These are phyloP conservation scores for Podaxis mareebaensis DNA, from an alignment of 768 basidiomycete species.

Conservation along the genomic window DNA sequence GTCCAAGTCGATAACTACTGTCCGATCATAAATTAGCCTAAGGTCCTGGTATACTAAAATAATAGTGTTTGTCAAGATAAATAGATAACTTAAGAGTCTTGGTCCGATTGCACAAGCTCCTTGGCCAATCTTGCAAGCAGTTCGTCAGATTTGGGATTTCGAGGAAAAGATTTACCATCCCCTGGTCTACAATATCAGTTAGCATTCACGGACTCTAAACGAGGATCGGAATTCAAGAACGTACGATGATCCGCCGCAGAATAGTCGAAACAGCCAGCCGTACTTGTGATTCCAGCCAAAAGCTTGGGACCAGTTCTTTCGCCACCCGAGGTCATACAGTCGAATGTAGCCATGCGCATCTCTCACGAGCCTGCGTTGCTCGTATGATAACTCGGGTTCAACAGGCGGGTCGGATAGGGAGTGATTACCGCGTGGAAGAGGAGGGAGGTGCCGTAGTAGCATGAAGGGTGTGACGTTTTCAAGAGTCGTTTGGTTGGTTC, in stretches of 20 bases:
- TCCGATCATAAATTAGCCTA: background rate
- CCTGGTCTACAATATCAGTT: constrained; percentile 43
- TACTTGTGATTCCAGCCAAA: constrained; percentile 57
- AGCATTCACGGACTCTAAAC: background rate
- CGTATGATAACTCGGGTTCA: constrained; percentile 68
- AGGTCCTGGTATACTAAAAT: background rate
- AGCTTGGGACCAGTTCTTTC: constrained; percentile 67
- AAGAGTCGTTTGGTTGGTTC: constrained; percentile 85
- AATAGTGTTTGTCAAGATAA: background rate
- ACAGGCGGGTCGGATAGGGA: constrained; percentile 66
- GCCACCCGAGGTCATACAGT: constrained; percentile 75
- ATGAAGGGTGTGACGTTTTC: constrained; percentile 77
- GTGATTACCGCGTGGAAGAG: constrained; percentile 50
- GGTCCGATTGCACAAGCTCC: constrained; percentile 60
- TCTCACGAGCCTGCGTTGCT: constrained; percentile 65
- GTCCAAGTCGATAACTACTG: background rate
- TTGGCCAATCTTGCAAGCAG: constrained; percentile 65
- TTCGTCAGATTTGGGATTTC: constrained; percentile 66
- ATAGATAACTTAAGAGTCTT: constrained; percentile 33
- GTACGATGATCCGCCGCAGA: constrained; percentile 68
- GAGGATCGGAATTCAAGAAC: constrained; percentile 25
- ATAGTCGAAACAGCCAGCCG: constrained; percentile 54
- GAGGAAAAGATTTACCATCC: constrained; percentile 67
- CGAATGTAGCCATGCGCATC: constrained; percentile 61
- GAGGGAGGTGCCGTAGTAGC: constrained; percentile 69